These are phyloP conservation scores for Boletus reticuloceps DNA, from an alignment of 768 basidiomycete genomes.

Conservation along the genomic window DNA sequence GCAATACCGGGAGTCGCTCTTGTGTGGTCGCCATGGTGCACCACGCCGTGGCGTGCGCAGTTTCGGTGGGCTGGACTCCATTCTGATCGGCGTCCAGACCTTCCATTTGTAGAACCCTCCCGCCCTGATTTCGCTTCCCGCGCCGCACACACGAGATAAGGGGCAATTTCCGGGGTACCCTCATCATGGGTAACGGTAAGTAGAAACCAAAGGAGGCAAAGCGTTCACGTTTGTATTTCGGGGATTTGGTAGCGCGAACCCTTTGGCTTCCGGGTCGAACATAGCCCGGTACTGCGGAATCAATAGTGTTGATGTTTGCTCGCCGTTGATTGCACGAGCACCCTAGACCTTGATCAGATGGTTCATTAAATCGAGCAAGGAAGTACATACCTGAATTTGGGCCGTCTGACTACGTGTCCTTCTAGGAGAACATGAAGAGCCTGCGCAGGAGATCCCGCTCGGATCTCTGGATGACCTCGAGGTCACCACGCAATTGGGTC, in stretches of 20 bases:
- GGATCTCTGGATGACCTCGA: not conserved
- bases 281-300: not conserved
- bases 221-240: not conserved
- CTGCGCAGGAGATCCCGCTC: not conserved
- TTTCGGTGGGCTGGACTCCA: not conserved
- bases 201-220: not conserved
- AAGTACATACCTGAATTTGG: no score
- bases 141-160: not conserved
- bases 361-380: not conserved
- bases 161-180: not conserved
- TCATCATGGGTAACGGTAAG: not conserved
- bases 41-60: not conserved
- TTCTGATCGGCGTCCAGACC: constrained; percentile 12
- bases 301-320: not conserved
- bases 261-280: not conserved
- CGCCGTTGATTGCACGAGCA: not conserved
- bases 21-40: not conserved
- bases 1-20: not conserved
- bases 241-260: not conserved
- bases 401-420: no score
- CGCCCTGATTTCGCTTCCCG: not conserved
- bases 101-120: constrained; percentile 1
- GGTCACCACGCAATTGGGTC: not conserved
- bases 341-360: not conserved
- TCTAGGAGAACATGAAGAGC: not conserved